Percentiles rank a stretch among this genome's conserved stretches.
Evolutionary conservation across 2,329 filamentous ascomycete species (phyloP).

Genomic region (Gyromitra esculenta): DNA sequence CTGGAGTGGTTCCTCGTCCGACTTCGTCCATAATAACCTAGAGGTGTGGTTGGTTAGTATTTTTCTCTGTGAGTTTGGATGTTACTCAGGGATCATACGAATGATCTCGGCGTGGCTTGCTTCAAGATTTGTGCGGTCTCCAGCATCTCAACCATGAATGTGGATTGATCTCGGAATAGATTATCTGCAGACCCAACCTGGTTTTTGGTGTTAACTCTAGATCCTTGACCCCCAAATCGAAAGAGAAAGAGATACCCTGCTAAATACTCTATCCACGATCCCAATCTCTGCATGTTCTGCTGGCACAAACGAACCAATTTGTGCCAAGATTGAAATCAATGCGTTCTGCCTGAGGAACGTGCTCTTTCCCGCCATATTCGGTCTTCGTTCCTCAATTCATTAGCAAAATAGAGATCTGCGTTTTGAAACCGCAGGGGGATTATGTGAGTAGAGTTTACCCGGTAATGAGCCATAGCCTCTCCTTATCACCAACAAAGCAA

Average conservation of each 20-base stretch:
- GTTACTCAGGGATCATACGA: slow-evolving; percentile 63
- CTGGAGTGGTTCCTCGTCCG: slow-evolving; percentile 89
- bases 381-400: slow-evolving; percentile 62
- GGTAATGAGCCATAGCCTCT: slow-evolving; percentile 63
- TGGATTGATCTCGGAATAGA: slow-evolving; percentile 92
- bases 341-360: slow-evolving; percentile 97
- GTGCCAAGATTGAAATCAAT: slow-evolving; percentile 89
- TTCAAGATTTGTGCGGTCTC: slow-evolving; percentile 92
- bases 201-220: slow-evolving; percentile 32
- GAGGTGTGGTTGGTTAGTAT: background rate
- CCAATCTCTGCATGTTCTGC: slow-evolving; percentile 86
- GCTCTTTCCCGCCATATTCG: slow-evolving; percentile 99
- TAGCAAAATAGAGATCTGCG: background rate
- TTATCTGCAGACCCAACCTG: slow-evolving; percentile 89
- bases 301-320: slow-evolving; percentile 91
- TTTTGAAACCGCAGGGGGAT: background rate
- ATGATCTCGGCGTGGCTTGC: slow-evolving; percentile 81
- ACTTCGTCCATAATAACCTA: slow-evolving; percentile 94
- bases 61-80: background rate
- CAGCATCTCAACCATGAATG: slow-evolving; percentile 99
- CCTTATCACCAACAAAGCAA: slow-evolving; percentile 80
- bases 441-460: slow-evolving; percentile 51
- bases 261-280: slow-evolving; percentile 95
- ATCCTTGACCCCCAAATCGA: background rate
- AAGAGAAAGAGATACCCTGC: slow-evolving; percentile 64